Base-by-base conservation (phyloP, 306 rosid species). In the Herpetospermum pedunculosum region DNA sequence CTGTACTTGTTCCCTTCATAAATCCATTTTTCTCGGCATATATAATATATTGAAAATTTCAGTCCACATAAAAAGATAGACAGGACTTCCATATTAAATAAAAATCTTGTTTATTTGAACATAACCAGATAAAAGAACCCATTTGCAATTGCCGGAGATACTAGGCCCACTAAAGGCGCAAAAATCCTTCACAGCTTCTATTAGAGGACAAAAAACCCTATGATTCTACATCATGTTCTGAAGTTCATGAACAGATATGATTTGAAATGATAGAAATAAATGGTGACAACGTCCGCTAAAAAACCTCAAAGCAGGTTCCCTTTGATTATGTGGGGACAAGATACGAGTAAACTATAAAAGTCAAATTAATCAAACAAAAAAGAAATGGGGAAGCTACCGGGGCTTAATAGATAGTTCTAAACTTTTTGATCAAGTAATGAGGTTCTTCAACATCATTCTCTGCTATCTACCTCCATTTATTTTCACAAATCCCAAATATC, bases 91-190 rank as follows among this genome's bases (percentile, higher is more conserved):
- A 35, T 4, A 19, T 63, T 35, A 35, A 62, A n/a, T n/a, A n/a
- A 63, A n/a, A 62, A 35, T 34, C 28, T 35, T 63, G 47, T 35
- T 11, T 29, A 21, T 35, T 63, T 63, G 2, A 63, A 35, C 47
- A 35, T 63, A 44, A 44, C 4, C 49, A 63, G 70, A 63, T 35
- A 35, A 11, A 60, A 63, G 29, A 63, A 63, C 10, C 18, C 47
- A 37, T 63, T 63, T n/a, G 69, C 70, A 63, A 63, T 35, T 63
- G 70, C 70, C 46, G 43, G 69, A 60, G 34, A 60, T 37, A 34
- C 26, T 3, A 18, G 69, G 69, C 69, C 69, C 69, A 34, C 69
- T 34, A 34, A 60, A 63, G 18, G 26, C 29, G 19, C 29, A 63
- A 63, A 63, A 37, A 63, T 63, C 46, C 47, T 43, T 15, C 54